Evolutionary conservation across 164 flowering plant genomes (phyloP).

Genomic region (Vitis amurensis): DNA sequence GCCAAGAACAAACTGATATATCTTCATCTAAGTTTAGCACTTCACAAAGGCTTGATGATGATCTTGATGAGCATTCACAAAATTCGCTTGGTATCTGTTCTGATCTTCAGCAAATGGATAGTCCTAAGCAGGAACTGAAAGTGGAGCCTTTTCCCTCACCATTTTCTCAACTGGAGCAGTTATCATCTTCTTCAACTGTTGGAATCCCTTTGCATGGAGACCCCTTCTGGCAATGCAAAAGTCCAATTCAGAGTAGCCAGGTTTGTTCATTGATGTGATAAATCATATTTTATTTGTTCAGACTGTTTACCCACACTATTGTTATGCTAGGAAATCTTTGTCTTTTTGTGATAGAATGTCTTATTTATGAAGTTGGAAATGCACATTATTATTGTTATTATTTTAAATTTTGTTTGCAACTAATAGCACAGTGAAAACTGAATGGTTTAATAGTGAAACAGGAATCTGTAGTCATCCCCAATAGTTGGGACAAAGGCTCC

Average conservation of each 20-base stretch:
- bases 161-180: conserved; percentile 42
- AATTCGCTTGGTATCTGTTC: conserved; percentile 19
- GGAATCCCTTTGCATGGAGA: conserved; percentile 47
- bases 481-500: no score
- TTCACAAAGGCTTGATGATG: conserved; percentile 19
- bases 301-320: background rate
- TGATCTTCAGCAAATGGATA: conserved; percentile 27
- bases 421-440: no score
- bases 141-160: conserved; percentile 36
- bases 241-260: conserved; percentile 49
- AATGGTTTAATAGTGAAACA: no score
- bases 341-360: background rate
- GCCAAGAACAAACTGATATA: conserved; percentile 24
- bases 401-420: no score
- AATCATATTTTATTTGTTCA: background rate
- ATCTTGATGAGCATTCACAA: conserved; percentile 20
- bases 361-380: background rate
- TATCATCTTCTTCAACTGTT: conserved; percentile 28
- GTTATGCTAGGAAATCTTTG: background rate
- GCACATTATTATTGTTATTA: background rate
- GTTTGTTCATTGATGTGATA: conserved; percentile 29
- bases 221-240: conserved; percentile 58
- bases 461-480: no score
- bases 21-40: conserved; percentile 17
- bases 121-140: conserved; percentile 25